These are phyloP conservation scores for Fusarium devonianum DNA, from an alignment of 2,329 filamentous ascomycete genomes.

Conservation along the genomic window DNA sequence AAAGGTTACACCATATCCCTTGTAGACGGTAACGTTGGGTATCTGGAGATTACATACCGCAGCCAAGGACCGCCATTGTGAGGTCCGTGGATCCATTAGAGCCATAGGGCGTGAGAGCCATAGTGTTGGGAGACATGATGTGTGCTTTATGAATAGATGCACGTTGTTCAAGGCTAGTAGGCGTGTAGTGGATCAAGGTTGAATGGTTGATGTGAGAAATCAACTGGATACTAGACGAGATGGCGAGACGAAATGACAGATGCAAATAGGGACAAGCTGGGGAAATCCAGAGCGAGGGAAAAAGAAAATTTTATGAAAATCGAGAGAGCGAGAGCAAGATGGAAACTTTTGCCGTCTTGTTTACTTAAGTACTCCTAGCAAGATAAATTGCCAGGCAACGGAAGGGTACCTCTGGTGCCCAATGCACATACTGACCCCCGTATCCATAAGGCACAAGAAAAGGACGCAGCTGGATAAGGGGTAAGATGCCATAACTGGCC, in stretches of 20 bases:
- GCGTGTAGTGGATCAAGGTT: too few relatives aligned
- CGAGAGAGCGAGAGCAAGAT: conserved; percentile 22
- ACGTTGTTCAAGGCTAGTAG: too few relatives aligned
- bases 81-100: conserved; percentile 54
- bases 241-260: conserved; percentile 9
- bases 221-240: too few relatives aligned
- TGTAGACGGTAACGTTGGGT: not conserved
- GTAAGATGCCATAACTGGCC: conserved; percentile 10
- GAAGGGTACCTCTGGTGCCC: conserved; percentile 42
- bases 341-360: conserved; percentile 22
- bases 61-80: conserved; percentile 82
- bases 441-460: conserved; percentile 30
- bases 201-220: too few relatives aligned
- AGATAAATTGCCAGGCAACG: conserved; percentile 29
- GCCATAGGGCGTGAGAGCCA: conserved; percentile 47
- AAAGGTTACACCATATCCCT: not conserved
- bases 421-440: conserved; percentile 36
- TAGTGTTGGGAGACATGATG: conserved; percentile 39
- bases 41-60: conserved; percentile 64
- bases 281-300: conserved; percentile 17
- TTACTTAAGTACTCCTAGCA: conserved; percentile 19
- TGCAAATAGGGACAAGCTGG: conserved; percentile 21
- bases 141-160: too few relatives aligned
- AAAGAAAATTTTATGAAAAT: conserved; percentile 28
- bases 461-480: conserved; percentile 35